These are phyloP conservation scores for Angophora floribunda DNA, from an alignment of 345 rosid species.

Conservation along the genomic window DNA sequence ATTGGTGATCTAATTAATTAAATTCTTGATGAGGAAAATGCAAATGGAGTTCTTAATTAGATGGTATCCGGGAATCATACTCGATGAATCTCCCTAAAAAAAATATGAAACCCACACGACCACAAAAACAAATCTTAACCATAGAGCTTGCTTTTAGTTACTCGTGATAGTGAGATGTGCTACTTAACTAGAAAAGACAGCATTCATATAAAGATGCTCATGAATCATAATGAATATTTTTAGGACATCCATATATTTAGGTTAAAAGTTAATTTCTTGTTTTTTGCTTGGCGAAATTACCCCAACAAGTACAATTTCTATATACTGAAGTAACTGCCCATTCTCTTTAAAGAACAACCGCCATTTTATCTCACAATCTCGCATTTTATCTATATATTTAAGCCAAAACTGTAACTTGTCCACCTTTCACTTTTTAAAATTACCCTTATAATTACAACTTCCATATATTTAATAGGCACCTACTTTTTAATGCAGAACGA, in stretches of 20 bases:
- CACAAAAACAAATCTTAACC: too few species aligned
- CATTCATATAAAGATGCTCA: background rate
- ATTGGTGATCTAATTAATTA: background rate
- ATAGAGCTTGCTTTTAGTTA: fast-evolving
- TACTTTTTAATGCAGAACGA: background rate
- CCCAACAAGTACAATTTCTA: background rate
- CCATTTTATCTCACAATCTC: background rate
- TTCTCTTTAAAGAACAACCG: too few species aligned
- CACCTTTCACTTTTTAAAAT: background rate
- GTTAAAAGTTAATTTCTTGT: background rate
- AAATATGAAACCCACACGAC: background rate
- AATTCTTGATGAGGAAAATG: background rate
- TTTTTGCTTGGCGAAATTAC: background rate
- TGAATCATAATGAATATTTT: background rate
- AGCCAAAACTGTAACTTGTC: background rate
- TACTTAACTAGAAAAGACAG: background rate
- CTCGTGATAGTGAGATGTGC: background rate
- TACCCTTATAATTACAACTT: background rate
- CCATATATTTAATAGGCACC: background rate
- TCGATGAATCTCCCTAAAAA: background rate
- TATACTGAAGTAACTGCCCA: background rate
- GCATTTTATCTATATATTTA: background rate
- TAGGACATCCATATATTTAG: background rate
- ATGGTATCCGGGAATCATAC: background rate
- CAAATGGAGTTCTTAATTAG: background rate